Base-by-base conservation (phyloP, 2,329 filamentous ascomycete species). In the Colletotrichum shisoi region DNA sequence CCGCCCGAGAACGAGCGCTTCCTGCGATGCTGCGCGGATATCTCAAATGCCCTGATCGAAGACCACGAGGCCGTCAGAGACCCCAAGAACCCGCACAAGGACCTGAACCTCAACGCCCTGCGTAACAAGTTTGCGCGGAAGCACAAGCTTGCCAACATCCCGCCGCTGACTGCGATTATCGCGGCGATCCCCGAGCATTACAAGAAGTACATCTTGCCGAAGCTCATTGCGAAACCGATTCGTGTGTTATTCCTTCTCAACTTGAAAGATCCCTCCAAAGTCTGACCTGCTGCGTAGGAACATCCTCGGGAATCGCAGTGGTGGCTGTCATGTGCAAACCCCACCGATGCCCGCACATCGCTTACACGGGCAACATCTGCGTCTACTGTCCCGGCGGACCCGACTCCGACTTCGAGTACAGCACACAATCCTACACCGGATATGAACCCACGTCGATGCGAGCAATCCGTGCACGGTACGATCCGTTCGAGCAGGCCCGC, bases 321-420 rank as follows among this genome's bases (percentile, higher is more conserved):
- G 95, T 99, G 53, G 95, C 96, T 49, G 96, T 99, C 72, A 99
- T 99, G 95, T 98, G 95, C 85, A 99, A 99, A 79, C 95, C 95
- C 27, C 95, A 99, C 78, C 86, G 95, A 76, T 99, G 95, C 75
- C 95, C 95, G 19, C 95, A 99, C 76, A 99, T 99, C 73, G 92
- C 95, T 12, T 99, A 97, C 78, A 99, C 95, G 0, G 95, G 95
- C 70, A 99, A 99, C 76, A 98, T 99, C 70, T 99, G 95, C 78
- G 95, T 99, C 69, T 99, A 99, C 81, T 99, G 95, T 76, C 95
- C 95, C 11, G 95, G 95, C 71, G 95, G 95, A 1, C 96, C 96
- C 9, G 95, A 99, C 76, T 97, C 94, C 57, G 96, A 99, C 76
- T 99, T 99, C 74, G 95, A 99, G 79, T 99, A 99, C 80, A 97